Base-by-base conservation (phyloP, 306 rosid genomes). In the Adenanthera pavonina region DNA sequence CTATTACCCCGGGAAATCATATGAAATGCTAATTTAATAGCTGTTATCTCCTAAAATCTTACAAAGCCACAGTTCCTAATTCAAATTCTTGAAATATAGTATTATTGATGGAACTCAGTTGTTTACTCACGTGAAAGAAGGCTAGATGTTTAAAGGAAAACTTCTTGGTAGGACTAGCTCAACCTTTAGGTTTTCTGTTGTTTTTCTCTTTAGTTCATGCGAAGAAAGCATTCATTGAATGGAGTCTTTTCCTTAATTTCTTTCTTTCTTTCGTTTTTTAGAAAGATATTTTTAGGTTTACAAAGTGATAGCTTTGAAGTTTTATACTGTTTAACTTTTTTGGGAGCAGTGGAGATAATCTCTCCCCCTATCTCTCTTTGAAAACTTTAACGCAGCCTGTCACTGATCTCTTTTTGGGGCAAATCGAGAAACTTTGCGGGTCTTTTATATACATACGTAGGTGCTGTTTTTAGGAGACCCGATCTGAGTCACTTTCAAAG, bases 361-460 rank as follows among this genome's bases (percentile, higher is more conserved):
- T n/a, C 30, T 35, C 51, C 0, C 72, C 3, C 5, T 17, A 20
- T 6, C 30, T 25, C 30, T 25, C 30, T 25, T 25, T 25, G 19
- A 25, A 44, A 69, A 79, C 69, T 40, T 11, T 60, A 44, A 33
- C 59, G 47, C 49, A 74, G 77, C 82, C 54, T 69, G 25, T 25
- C 74, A 65, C 9, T 33, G 17, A 5, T 70, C 30, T 79, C 30
- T 53, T 70, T 60, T 54, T 33, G 53, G 83, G 75, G 47, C 56
- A 59, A 79, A 59, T 79, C 53, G 49, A 69, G 64, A 75, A 69
- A 59, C 73, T 36, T 84, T 79, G 36, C 34, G 17, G 68, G 74
- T 69, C 78, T 80, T 72, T 56, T 56, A 56, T 56, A 54, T 56
- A 54, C 19, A 20, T 54, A 25, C 17, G 17, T 6, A n/a, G 6